Evolutionary conservation across 2,329 filamentous ascomycete species (phyloP).

Genomic region (Ophiostoma ips): DNA sequence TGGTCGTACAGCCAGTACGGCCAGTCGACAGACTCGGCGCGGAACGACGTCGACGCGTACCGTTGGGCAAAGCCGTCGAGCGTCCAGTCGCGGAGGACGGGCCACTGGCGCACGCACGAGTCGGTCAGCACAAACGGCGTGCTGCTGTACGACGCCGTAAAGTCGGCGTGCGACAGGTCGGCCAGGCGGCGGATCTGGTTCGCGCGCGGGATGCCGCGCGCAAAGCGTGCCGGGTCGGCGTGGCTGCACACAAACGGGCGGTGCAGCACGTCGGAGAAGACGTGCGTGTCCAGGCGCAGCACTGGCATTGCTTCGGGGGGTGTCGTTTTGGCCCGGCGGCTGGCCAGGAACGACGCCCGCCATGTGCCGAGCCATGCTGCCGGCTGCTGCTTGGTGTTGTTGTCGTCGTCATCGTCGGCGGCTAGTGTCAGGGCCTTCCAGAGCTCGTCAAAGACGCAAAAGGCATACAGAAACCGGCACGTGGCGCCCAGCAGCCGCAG

Average conservation of each 20-base stretch:
- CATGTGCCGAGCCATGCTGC: slow-evolving; percentile 71
- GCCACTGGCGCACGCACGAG: slow-evolving; percentile 64
- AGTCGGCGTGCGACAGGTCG: slow-evolving; percentile 58
- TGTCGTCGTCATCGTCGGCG: too few species aligned
- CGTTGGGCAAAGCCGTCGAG: slow-evolving; percentile 49
- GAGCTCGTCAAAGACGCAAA: slow-evolving; percentile 68
- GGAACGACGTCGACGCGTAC: slow-evolving; percentile 57
- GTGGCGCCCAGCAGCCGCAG: slow-evolving; percentile 58
- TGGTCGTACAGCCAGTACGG: slow-evolving; percentile 62
- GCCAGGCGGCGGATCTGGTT: slow-evolving; percentile 62
- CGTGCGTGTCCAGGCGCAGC: slow-evolving; percentile 41
- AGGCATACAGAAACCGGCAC: slow-evolving; percentile 78
- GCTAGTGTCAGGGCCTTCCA: slow-evolving; percentile 54
- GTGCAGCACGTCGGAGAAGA: slow-evolving; percentile 85
- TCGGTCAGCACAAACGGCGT: slow-evolving; percentile 72
- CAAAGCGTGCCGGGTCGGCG: slow-evolving; percentile 52
- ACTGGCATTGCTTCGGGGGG: slow-evolving; percentile 26
- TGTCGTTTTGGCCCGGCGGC: not conserved
- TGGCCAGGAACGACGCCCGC: slow-evolving; percentile 58
- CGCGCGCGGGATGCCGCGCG: slow-evolving; percentile 51
- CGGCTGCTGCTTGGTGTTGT: slow-evolving; percentile 15
- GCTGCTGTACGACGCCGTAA: slow-evolving; percentile 60
- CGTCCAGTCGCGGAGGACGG: slow-evolving; percentile 65
- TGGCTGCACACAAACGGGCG: slow-evolving; percentile 83
- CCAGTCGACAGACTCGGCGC: slow-evolving; percentile 92